Percentiles rank a stretch among this genome's conserved stretches.
phyloP scores from a whole-genome alignment of 129 eudicot genomes.

The Artemisia tridentata region DNA sequence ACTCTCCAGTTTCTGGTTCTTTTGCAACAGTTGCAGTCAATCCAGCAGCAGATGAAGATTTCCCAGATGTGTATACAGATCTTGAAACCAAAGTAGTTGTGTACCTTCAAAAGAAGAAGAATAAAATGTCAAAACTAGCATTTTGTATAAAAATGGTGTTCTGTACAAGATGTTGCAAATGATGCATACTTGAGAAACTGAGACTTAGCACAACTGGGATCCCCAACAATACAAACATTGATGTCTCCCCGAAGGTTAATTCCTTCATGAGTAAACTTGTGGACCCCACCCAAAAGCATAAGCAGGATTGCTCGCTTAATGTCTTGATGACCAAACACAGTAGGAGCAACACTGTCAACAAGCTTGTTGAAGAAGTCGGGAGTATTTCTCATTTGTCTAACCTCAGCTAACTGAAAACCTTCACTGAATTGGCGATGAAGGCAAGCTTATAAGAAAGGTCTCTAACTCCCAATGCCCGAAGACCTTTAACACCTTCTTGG shows the following conservation, averaged over 20 bases:
- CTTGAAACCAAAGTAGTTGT: too few relatives aligned
- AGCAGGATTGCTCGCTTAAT: too few relatives aligned
- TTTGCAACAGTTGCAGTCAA: slow-evolving; percentile 66
- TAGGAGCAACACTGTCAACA: too few relatives aligned
- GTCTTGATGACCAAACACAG: too few relatives aligned
- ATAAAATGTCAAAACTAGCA: background rate
- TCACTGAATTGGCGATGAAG: slow-evolving; percentile 90
- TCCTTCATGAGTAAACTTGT: slow-evolving; percentile 69
- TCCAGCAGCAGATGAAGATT: too few relatives aligned
- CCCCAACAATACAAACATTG: too few relatives aligned
- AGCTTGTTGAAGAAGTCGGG: too few relatives aligned
- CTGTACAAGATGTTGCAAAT: slow-evolving; percentile 3
- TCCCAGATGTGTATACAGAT: too few relatives aligned
- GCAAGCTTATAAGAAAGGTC: slow-evolving; percentile 89
- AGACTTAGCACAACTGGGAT: slow-evolving; percentile 99
- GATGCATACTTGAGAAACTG: slow-evolving; percentile 82
- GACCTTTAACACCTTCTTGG: slow-evolving; percentile 94
- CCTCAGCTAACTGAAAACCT: too few relatives aligned
- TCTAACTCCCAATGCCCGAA: slow-evolving; percentile 89
- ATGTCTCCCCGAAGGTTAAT: slow-evolving; percentile 94
- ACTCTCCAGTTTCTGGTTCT: slow-evolving; percentile 99
- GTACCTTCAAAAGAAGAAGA: too few relatives aligned
- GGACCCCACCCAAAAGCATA: too few relatives aligned
- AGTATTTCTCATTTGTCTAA: too few relatives aligned
- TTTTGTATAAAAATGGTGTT: background rate